These are phyloP conservation scores for Calonectria hongkongensis DNA, from an alignment of 2,329 filamentous ascomycete species.

Conservation along the genomic window DNA sequence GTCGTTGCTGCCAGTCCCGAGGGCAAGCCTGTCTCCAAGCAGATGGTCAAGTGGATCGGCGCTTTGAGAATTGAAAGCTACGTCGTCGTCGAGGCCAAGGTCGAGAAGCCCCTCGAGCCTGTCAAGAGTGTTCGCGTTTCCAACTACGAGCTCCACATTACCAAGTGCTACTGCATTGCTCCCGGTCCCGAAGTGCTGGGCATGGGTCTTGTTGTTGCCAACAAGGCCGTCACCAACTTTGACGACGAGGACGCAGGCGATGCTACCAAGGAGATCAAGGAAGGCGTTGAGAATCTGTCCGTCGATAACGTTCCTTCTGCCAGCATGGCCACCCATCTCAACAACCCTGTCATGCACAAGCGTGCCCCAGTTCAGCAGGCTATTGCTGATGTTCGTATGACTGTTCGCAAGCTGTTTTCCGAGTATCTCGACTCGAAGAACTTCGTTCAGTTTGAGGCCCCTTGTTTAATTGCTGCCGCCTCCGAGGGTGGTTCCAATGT, in stretches of 20 bases:
- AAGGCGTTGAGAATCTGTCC: constrained; percentile 65
- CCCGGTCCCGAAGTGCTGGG: constrained; percentile 75
- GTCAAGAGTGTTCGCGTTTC: constrained; percentile 91
- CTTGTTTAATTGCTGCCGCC: constrained; percentile 90
- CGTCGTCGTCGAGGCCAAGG: constrained; percentile 85
- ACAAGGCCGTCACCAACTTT: constrained; percentile 74
- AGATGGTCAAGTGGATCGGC: constrained; percentile 96
- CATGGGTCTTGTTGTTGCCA: constrained; percentile 74
- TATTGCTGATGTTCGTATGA: constrained; percentile 74
- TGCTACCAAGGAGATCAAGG: constrained; percentile 65
- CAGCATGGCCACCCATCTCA: constrained; percentile 87
- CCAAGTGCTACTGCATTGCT: constrained; percentile 87
- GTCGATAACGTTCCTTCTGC: constrained; percentile 79
- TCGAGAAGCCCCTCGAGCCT: constrained; percentile 88
- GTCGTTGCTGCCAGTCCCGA: constrained; percentile 83
- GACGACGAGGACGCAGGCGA: constrained; percentile 71
- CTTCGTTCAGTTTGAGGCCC: constrained; percentile 91
- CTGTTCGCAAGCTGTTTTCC: constrained; percentile 81
- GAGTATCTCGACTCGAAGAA: constrained; percentile 85
- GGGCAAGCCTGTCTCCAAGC: constrained; percentile 79
- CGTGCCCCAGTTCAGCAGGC: constrained; percentile 93
- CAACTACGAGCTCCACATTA: constrained; percentile 90
- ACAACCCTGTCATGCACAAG: constrained; percentile 95
- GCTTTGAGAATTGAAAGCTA: constrained; percentile 86
- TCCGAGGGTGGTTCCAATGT: constrained; percentile 96